phyloP scores from a whole-genome alignment of 2,329 filamentous ascomycete species.

The Thermochaetoides dissita region DNA sequence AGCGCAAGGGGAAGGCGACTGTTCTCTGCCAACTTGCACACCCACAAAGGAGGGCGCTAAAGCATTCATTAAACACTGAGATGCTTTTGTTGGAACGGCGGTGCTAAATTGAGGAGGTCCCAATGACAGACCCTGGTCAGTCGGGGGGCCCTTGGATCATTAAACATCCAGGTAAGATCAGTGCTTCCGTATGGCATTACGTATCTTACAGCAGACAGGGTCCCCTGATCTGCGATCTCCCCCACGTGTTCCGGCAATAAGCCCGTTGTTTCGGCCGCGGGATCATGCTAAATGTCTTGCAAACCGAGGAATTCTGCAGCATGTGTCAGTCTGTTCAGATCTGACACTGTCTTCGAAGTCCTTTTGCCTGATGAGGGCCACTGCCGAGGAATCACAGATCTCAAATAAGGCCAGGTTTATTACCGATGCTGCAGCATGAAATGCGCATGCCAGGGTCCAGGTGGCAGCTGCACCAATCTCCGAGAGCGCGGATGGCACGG shows the following conservation, averaged over 20 bases:
- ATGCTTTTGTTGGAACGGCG: slow-evolving; percentile 1
- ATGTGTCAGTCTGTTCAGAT: too few relatives aligned
- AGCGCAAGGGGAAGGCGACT: too few relatives aligned
- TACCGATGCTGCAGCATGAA: background rate
- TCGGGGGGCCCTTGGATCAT: slow-evolving; percentile 1
- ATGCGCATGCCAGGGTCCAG: background rate
- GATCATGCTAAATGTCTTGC: too few relatives aligned
- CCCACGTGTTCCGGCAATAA: too few relatives aligned
- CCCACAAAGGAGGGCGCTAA: slow-evolving; percentile 4
- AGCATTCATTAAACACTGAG: slow-evolving; percentile 7
- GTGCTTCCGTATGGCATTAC: background rate
- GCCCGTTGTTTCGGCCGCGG: too few relatives aligned
- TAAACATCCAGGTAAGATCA: slow-evolving; percentile 1
- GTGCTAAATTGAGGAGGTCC: slow-evolving; percentile 1
- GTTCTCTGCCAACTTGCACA: too few relatives aligned
- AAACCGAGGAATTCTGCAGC: too few relatives aligned
- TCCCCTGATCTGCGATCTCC: background rate
- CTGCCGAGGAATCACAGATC: too few relatives aligned
- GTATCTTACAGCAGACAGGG: slow-evolving; percentile 1
- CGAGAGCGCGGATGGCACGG: background rate
- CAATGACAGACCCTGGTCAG: slow-evolving; percentile 3
- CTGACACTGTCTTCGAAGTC: too few relatives aligned
- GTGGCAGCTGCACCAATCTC: slow-evolving; percentile 4
- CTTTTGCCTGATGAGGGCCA: too few relatives aligned
- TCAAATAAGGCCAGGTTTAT: background rate